Percentiles rank a stretch among this genome's conserved stretches.
These are phyloP conservation scores for Diplodia seriata DNA, from an alignment of 2,329 filamentous ascomycete genomes.

Conservation along the genomic window DNA sequence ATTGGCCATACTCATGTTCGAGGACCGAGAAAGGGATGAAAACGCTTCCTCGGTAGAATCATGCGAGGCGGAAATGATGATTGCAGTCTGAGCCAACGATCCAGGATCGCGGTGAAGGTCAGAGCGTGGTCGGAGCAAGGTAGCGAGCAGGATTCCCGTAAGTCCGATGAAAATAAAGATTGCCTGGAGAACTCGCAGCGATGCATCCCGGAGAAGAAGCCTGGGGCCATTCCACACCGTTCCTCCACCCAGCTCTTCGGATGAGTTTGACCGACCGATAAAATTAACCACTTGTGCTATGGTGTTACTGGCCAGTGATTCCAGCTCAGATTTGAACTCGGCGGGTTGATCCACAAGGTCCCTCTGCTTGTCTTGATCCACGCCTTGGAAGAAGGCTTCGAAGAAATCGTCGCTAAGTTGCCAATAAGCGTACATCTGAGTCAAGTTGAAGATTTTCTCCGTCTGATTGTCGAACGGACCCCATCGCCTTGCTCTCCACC, in stretches of 20 bases:
- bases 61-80: background rate
- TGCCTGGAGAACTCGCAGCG: background rate
- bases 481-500: background rate
- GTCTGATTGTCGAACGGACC: background rate
- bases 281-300: background rate
- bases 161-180: background rate
- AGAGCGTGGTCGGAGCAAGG: background rate
- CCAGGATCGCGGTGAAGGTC: constrained; percentile 2
- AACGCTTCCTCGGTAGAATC: background rate
- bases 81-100: background rate
- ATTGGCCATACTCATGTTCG: background rate
- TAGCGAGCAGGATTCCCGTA: background rate
- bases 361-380: background rate
- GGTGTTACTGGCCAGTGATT: background rate
- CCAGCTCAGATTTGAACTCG: background rate
- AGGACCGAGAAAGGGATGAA: background rate
- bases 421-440: background rate
- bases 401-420: background rate
- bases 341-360: background rate
- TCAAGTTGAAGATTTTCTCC: background rate
- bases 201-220: background rate
- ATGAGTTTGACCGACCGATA: background rate
- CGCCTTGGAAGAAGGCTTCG: background rate
- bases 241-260: background rate
- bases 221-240: background rate